A percentile compares a stretch with the other conserved stretches of the same genome.
Evolutionary conservation across 352 stramenopile genomes (phyloP).

Genomic region (Phytophthora aleatoria): DNA sequence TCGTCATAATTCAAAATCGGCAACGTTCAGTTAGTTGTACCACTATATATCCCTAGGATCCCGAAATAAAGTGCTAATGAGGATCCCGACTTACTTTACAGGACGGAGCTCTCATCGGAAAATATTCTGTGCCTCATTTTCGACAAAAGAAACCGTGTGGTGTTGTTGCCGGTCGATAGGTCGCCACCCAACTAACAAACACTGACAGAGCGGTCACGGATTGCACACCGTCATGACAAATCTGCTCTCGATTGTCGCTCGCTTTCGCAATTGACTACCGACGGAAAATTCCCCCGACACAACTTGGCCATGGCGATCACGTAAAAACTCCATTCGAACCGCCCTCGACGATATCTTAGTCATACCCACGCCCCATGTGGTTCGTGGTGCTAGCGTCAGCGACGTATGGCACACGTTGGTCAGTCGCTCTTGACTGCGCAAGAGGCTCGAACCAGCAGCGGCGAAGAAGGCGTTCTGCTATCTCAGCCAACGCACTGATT

Average conservation of each 20-base stretch:
- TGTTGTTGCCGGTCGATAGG: neutral
- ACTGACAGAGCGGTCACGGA: neutral
- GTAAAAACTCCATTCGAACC: neutral
- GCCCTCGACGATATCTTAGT: slow-evolving; percentile 2
- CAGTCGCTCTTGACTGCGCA: slow-evolving; percentile 14
- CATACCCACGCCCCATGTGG: neutral
- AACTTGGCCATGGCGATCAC: slow-evolving; percentile 1
- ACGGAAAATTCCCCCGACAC: slow-evolving; percentile 6
- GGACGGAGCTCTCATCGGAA: too few species aligned
- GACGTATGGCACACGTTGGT: slow-evolving; percentile 7
- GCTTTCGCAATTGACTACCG: neutral
- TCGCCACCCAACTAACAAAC: neutral
- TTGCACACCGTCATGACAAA: slow-evolving; percentile 1
- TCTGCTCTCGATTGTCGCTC: slow-evolving; percentile 13
- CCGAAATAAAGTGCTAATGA: too few species aligned
- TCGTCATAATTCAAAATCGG: too few species aligned
- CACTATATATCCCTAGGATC: too few species aligned
- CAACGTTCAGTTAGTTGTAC: too few species aligned
- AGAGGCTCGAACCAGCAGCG: slow-evolving; percentile 3
- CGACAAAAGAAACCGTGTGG: neutral
- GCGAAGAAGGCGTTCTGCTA: neutral
- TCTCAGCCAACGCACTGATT: neutral
- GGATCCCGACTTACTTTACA: too few species aligned
- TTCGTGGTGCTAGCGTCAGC: neutral
- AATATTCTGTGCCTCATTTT: neutral